These are phyloP conservation scores for Micractinium conductrix DNA, from an alignment of 139 green algal species.

Conservation along the genomic window DNA sequence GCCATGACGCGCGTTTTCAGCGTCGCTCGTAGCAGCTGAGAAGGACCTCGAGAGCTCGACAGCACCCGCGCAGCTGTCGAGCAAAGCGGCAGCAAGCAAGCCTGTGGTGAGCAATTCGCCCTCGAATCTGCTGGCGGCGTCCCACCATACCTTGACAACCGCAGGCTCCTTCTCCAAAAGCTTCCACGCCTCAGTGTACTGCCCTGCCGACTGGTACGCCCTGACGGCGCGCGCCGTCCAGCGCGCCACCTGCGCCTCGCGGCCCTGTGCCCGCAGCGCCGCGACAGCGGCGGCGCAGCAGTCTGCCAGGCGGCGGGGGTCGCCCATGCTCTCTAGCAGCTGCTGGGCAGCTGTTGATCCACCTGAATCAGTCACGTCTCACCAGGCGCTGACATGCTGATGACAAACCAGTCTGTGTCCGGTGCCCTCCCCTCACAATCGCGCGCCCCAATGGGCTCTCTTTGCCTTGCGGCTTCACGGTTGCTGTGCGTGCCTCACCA, in stretches of 20 bases:
- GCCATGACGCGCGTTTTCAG: background rate
- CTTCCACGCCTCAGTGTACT: background rate
- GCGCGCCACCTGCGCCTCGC: background rate
- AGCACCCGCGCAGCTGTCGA: background rate
- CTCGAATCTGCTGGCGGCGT: too few species aligned
- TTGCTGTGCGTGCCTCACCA: conserved; percentile 12
- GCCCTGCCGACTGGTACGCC: background rate
- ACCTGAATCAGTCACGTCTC: background rate
- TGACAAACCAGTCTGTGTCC: too few species aligned
- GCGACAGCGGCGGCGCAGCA: background rate
- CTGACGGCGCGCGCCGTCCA: conserved; percentile 9
- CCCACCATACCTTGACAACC: background rate
- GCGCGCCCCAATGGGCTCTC: background rate
- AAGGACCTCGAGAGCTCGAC: background rate
- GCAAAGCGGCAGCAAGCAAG: background rate
- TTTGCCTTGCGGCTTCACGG: background rate
- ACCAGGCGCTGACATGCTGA: too few species aligned
- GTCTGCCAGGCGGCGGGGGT: background rate
- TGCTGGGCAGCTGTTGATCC: background rate
- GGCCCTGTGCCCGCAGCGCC: background rate
- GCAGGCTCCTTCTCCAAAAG: background rate
- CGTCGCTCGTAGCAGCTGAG: background rate
- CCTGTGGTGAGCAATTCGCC: background rate
- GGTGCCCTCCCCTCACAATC: background rate
- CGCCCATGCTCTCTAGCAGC: conserved; percentile 8